Percentiles rank a stretch among this genome's conserved stretches.
Evolutionary conservation across 1,284 basidiomycete species (phyloP).

Genomic region (Calocybe gambosa): DNA sequence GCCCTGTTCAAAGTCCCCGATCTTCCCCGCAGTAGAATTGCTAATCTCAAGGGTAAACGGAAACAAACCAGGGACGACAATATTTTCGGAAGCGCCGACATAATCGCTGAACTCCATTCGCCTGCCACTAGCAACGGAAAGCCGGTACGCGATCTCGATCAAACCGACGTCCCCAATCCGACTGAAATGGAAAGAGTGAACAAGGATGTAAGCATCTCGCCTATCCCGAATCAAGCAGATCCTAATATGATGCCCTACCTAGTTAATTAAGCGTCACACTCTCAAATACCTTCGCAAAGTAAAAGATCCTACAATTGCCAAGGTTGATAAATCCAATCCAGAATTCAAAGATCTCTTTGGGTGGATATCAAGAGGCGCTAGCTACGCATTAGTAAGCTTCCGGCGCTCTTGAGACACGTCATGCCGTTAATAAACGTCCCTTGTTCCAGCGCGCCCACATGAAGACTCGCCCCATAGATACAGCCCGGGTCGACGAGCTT

Average conservation of each 20-base stretch:
- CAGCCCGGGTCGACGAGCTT: slow-evolving; percentile 29
- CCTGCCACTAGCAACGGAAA: slow-evolving; percentile 9
- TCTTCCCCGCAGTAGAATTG: slow-evolving; percentile 28
- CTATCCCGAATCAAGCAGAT: not conserved
- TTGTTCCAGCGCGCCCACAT: slow-evolving; percentile 35
- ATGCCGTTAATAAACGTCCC: not conserved
- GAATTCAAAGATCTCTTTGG: slow-evolving; percentile 58
- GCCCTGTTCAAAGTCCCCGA: slow-evolving; percentile 44
- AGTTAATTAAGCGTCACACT: slow-evolving; percentile 29
- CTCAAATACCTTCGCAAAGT: slow-evolving; percentile 29
- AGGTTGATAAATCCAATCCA: slow-evolving; percentile 46
- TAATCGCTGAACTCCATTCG: not conserved
- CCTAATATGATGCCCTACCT: slow-evolving; percentile 3
- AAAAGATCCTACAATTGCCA: slow-evolving; percentile 27
- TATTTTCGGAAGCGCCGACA: slow-evolving; percentile 36
- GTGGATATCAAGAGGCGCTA: slow-evolving; percentile 46
- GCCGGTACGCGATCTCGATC: slow-evolving; percentile 9
- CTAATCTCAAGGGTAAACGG: slow-evolving; percentile 24
- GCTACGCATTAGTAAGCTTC: slow-evolving; percentile 46
- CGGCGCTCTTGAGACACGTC: not conserved
- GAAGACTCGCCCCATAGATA: slow-evolving; percentile 29
- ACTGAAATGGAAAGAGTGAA: slow-evolving; percentile 34
- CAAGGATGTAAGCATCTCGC: slow-evolving; percentile 32
- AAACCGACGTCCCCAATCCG: slow-evolving; percentile 2
- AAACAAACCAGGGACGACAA: slow-evolving; percentile 35